Evolutionary conservation across 768 basidiomycete species (phyloP).

Genomic region (Rhizopogon roseolus): DNA sequence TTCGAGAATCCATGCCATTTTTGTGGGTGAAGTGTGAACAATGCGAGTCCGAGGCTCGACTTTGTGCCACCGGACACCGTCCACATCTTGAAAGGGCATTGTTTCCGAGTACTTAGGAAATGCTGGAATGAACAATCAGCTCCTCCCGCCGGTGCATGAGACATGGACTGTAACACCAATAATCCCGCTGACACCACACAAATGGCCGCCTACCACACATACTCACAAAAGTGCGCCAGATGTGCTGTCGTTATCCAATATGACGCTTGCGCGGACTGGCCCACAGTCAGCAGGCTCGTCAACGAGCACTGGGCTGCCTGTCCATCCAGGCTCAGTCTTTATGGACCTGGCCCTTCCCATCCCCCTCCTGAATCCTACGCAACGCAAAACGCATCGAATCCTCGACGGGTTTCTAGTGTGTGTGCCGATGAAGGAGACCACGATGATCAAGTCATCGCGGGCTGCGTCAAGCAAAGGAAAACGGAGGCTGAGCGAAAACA

Average conservation of each 20-base stretch:
- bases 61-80: background rate
- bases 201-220: background rate
- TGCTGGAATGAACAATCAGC: background rate
- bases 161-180: slow-evolving; percentile 6
- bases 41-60: background rate
- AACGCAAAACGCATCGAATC: background rate
- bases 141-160: slow-evolving; percentile 3
- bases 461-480: slow-evolving; percentile 23
- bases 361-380: background rate
- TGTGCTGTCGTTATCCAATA: slow-evolving; percentile 22
- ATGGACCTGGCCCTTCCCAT: background rate
- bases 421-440: background rate
- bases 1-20: background rate
- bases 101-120: background rate
- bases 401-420: background rate
- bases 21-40: background rate
- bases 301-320: slow-evolving; percentile 24
- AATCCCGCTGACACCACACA: background rate
- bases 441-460: background rate
- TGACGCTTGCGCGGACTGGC: slow-evolving; percentile 20
- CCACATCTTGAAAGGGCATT: background rate
- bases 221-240: slow-evolving; percentile 15
- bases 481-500: slow-evolving; percentile 21
- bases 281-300: slow-evolving; percentile 20
- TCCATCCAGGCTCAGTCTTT: slow-evolving; percentile 2